Percentiles rank a stretch among this genome's conserved stretches.
These are phyloP conservation scores for Stellera chamaejasme DNA, from an alignment of 345 rosid genomes.

Conservation along the genomic window DNA sequence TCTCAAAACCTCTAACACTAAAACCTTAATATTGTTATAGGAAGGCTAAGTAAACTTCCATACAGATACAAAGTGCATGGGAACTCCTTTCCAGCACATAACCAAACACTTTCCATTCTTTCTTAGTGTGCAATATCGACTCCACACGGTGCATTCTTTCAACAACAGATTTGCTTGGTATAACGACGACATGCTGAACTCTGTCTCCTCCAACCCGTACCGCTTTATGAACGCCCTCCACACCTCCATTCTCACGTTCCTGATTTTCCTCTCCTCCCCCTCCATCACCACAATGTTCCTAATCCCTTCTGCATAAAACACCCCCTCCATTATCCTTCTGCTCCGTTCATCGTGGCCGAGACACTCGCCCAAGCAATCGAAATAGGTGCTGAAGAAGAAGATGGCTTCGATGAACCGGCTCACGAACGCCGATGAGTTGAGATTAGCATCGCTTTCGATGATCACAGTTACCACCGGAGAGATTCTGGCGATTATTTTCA, in stretches of 20 bases:
- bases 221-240: constrained; percentile 37
- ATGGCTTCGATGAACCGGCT: constrained; percentile 36
- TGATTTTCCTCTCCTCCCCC: constrained; percentile 29
- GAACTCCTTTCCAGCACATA: constrained; percentile 46
- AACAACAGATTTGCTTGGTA: constrained; percentile 30
- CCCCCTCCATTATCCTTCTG: constrained; percentile 18
- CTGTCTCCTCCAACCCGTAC: constrained; percentile 32
- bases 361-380: constrained; percentile 33
- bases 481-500: constrained; percentile 26
- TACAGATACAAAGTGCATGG: constrained; percentile 32
- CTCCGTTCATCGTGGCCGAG: constrained; percentile 16
- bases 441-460: constrained; percentile 36
- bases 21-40: too few species aligned
- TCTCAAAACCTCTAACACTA: too few species aligned
- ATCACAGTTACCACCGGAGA: constrained; percentile 34
- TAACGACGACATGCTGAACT: constrained; percentile 28
- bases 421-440: constrained; percentile 33
- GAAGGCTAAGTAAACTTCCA: constrained; percentile 25
- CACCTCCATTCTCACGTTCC: constrained; percentile 34
- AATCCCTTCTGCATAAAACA: constrained; percentile 20
- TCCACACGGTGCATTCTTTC: constrained; percentile 14
- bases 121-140: constrained; percentile 21
- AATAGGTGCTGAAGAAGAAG: constrained; percentile 28
- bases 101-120: constrained; percentile 30
- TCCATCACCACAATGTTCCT: constrained; percentile 29